These are phyloP conservation scores for Neostapfia colusana DNA, from an alignment of 176 grass and related monocot species.

Conservation along the genomic window DNA sequence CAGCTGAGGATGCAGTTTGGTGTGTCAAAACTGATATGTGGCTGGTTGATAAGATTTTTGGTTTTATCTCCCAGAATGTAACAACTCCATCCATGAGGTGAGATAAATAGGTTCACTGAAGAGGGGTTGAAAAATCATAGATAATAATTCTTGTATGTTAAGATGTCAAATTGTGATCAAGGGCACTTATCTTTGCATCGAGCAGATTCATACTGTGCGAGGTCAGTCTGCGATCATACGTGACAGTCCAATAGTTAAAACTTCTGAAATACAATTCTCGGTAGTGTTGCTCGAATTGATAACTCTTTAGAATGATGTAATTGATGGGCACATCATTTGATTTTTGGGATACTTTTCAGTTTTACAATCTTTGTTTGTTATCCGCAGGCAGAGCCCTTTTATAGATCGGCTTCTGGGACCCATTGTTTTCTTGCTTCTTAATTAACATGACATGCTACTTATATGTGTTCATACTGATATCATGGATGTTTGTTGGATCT, in stretches of 20 bases:
- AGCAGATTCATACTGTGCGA: not conserved
- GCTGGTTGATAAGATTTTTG: not conserved
- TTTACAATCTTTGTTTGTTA: not conserved
- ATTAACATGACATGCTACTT: not conserved
- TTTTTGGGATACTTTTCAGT: not conserved
- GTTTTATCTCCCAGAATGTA: not conserved
- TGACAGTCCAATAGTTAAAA: not conserved
- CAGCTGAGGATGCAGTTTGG: not conserved
- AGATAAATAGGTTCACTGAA: not conserved
- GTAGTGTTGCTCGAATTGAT: not conserved
- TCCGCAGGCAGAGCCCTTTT: not conserved
- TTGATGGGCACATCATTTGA: not conserved
- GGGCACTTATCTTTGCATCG: not conserved
- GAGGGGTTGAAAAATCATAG: not conserved
- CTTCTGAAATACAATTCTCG: not conserved
- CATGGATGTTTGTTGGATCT: not conserved
- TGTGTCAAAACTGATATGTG: not conserved
- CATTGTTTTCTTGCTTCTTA: not conserved
- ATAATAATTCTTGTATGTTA: not conserved
- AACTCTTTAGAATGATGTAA: not conserved
- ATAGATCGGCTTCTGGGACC: not conserved
- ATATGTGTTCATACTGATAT: not conserved
- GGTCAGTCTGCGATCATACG: not conserved
- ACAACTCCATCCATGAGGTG: not conserved
- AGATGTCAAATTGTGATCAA: not conserved